Conservation (phyloP, 106 monocot species). For the Allium sativum region DNA sequence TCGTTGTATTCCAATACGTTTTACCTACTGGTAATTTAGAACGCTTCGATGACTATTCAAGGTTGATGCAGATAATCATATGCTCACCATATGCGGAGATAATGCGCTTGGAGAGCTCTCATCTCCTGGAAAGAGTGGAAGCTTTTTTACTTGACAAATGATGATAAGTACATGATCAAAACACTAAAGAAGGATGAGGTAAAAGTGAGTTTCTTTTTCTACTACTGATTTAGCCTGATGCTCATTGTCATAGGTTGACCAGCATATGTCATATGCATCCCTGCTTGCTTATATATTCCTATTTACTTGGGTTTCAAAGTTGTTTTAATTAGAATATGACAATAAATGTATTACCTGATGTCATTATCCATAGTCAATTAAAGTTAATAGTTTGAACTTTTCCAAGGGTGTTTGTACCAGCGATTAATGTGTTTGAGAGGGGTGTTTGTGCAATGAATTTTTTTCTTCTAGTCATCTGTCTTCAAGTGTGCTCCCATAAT, state of each 20-base stretch:
- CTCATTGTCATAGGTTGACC: no score
- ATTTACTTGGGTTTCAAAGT: background rate
- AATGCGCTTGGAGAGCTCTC: constrained; percentile 92
- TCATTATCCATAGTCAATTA: no score
- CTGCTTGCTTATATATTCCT: no score
- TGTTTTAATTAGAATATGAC: no score
- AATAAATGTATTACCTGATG: no score
- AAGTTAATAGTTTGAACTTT: no score
- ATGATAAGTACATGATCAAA: constrained; percentile 96
- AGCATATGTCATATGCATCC: no score
- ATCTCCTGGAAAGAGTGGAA: constrained; percentile 94
- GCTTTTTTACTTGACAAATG: constrained; percentile 86
- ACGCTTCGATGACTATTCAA: constrained; percentile 77
- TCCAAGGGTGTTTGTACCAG: no score
- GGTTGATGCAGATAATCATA: constrained; percentile 88
- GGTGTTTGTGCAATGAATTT: no score
- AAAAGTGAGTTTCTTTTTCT: constrained; percentile 38
- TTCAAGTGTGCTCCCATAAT: no score
- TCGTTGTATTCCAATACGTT: background rate
- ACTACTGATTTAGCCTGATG: no score
- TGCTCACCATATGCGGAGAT: constrained; percentile 87
- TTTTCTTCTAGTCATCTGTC: background rate
- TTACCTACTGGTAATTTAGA: constrained; percentile 22
- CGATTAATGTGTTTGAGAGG: no score
- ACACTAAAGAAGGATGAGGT: constrained; percentile 96